Conservation (phyloP, 192 early-diverging fungal genomes). For the Mortierella alpina region DNA sequence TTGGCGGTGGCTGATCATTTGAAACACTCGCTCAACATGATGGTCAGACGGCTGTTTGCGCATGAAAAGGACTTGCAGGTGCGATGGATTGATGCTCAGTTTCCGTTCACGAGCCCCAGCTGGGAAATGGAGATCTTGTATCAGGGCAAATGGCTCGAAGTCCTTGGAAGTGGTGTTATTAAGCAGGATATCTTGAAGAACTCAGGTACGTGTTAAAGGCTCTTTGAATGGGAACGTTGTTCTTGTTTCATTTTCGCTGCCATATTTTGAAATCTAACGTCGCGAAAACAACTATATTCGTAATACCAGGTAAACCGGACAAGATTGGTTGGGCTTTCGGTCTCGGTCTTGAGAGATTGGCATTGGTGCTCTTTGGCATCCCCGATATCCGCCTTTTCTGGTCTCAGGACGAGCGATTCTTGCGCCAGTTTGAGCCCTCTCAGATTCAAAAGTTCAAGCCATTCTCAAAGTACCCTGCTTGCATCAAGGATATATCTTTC, state of each 20-base stretch:
- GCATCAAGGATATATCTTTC: constrained; percentile 96
- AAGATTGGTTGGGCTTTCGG: constrained; percentile 98
- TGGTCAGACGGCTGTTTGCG: constrained; percentile 82
- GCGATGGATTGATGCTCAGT: constrained; percentile 94
- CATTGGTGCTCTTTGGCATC: constrained; percentile 95
- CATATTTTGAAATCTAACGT: background rate
- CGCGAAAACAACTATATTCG: background rate
- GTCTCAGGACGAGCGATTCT: constrained; percentile 89
- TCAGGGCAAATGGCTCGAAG: constrained; percentile 94
- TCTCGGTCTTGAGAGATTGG: constrained; percentile 94
- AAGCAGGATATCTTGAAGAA: constrained; percentile 84
- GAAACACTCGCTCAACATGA: constrained; percentile 83
- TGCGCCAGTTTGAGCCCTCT: constrained; percentile 78
- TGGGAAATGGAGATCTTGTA: constrained; percentile 98
- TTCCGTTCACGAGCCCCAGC: constrained; percentile 96
- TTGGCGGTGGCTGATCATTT: constrained; percentile 73
- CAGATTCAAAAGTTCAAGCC: constrained; percentile 82
- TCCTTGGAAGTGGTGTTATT: constrained; percentile 94
- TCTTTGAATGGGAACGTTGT: background rate
- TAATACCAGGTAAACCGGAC: constrained; percentile 64
- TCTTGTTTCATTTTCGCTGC: constrained; percentile 1
- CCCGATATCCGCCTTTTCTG: constrained; percentile 98
- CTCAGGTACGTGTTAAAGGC: constrained; percentile 56
- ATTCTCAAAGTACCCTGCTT: constrained; percentile 91
- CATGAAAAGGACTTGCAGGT: constrained; percentile 77